phyloP scores from a whole-genome alignment of 2,329 filamentous ascomycete genomes.

The Tricladium varicosporioides region DNA sequence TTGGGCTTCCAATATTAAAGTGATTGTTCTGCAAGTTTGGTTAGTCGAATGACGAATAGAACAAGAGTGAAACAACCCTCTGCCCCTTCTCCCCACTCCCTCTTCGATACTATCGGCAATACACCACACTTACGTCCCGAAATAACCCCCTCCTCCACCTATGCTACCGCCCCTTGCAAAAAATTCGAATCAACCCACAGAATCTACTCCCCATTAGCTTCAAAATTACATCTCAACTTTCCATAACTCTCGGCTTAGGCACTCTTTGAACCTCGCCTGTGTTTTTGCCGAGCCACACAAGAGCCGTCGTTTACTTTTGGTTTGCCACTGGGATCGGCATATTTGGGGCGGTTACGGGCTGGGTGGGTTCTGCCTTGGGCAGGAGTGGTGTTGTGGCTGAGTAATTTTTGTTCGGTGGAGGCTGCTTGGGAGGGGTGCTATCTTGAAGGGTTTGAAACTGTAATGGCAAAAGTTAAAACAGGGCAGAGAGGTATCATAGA shows the following conservation, averaged over 20 bases:
- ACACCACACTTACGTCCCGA: constrained; percentile 53
- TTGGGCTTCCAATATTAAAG: constrained; percentile 56
- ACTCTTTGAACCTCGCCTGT: constrained; percentile 67
- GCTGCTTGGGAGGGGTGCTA: constrained; percentile 66
- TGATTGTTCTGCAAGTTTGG: constrained; percentile 22
- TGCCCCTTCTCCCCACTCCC: constrained; percentile 52
- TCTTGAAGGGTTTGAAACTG: constrained; percentile 32
- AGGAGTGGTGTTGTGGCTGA: constrained; percentile 66
- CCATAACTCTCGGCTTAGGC: constrained; percentile 69
- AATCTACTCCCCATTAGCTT: constrained; percentile 57
- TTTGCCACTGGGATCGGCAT: constrained; percentile 49
- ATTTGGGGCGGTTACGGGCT: constrained; percentile 45
- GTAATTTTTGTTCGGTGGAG: constrained; percentile 56
- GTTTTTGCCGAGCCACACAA: constrained; percentile 82
- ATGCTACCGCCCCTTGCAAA: constrained; percentile 38
- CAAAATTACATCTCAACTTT: constrained; percentile 74
- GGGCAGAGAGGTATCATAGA: too few relatives aligned
- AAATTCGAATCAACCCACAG: constrained; percentile 39
- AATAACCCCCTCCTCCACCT: constrained; percentile 51
- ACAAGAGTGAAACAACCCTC: constrained; percentile 59
- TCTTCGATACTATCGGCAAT: constrained; percentile 46
- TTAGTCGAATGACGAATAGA: constrained; percentile 1
- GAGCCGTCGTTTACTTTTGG: constrained; percentile 80
- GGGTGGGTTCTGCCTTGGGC: constrained; percentile 70
- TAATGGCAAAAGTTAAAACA: not conserved